Evolutionary conservation across 352 stramenopile species (phyloP).

Genomic region (Phytophthora sojae): DNA sequence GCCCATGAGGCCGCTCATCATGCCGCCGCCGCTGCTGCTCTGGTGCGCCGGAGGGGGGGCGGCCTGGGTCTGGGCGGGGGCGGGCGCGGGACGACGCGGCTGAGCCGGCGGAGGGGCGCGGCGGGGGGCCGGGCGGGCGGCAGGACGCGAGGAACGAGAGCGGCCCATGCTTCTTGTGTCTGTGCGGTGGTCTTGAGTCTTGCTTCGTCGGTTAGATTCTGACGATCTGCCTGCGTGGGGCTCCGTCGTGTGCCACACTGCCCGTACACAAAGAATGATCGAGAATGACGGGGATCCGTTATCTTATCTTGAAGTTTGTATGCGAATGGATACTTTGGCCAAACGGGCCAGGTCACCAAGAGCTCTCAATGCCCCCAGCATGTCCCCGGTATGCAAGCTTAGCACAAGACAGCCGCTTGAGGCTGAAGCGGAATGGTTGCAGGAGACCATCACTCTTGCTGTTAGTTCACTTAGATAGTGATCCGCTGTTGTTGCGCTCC

Average conservation of each 20-base stretch:
- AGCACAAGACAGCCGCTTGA: too few relatives aligned
- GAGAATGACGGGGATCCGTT: conserved; percentile 36
- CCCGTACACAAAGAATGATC: conserved; percentile 42
- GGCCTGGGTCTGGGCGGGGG: conserved; percentile 60
- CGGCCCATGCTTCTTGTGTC: conserved; percentile 54
- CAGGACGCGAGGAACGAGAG: conserved; percentile 68
- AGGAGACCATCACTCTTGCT: conserved; percentile 18
- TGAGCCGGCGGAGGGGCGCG: conserved; percentile 53
- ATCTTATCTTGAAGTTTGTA: conserved; percentile 29
- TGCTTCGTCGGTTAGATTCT: conserved; percentile 39
- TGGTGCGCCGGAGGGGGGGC: conserved; percentile 60
- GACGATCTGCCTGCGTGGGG: conserved; percentile 21
- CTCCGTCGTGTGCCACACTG: conserved; percentile 15
- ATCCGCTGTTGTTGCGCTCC: conserved; percentile 43
- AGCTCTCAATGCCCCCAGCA: too few relatives aligned
- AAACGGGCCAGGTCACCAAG: too few relatives aligned
- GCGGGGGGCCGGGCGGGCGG: conserved; percentile 43
- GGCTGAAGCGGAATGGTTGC: neutral
- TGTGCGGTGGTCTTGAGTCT: conserved; percentile 33
- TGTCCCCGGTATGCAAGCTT: too few relatives aligned
- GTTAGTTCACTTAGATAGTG: conserved; percentile 12
- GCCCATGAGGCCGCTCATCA: conserved; percentile 95
- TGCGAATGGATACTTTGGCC: neutral
- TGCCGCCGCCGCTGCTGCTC: conserved; percentile 73
- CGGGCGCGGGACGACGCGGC: conserved; percentile 49